phyloP scores from a whole-genome alignment of 805 yeast genomes.

The Lipomyces japonicus region DNA sequence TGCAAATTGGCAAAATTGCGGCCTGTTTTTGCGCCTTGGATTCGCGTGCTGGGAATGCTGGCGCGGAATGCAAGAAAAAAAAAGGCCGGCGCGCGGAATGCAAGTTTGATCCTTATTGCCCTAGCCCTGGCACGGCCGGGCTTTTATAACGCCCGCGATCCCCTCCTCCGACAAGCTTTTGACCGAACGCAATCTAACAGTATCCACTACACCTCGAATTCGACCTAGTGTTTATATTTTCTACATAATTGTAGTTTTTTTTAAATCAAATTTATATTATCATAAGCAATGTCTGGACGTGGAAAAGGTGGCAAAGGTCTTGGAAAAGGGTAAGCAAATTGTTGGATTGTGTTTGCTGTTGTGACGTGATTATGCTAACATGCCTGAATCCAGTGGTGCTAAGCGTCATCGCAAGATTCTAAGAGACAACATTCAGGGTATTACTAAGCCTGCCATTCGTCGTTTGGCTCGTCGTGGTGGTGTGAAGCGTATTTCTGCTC shows the following conservation, averaged over 20 bases:
- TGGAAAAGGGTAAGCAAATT: conserved; percentile 62
- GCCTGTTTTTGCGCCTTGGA: conserved; percentile 5
- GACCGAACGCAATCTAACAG: background rate
- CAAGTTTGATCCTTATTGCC: conserved; percentile 20
- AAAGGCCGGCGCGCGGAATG: background rate
- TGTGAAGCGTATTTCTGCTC: conserved; percentile 99
- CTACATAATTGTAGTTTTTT: background rate
- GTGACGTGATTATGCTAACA: conserved; percentile 3
- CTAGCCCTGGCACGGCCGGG: conserved; percentile 13
- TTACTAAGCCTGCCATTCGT: conserved; percentile 99
- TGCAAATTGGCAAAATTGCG: conserved; percentile 12
- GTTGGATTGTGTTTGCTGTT: background rate
- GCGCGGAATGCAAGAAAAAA: too few species aligned
- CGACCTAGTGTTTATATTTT: background rate
- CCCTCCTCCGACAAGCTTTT: background rate
- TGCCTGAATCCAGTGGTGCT: conserved; percentile 82
- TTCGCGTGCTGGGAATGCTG: conserved; percentile 1
- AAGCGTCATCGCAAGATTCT: conserved; percentile 99
- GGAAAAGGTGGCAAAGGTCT: conserved; percentile 99
- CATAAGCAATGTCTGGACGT: conserved; percentile 84
- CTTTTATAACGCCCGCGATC: conserved; percentile 9
- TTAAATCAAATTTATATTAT: background rate
- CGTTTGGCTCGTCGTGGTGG: conserved; percentile 99
- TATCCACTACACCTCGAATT: background rate
- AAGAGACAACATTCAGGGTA: conserved; percentile 99